Evolutionary conservation across 176 grass and related monocot genomes (phyloP), one percentile per base, ranked within the genome.

Genomic region (Phoenix roebelenii): DNA sequence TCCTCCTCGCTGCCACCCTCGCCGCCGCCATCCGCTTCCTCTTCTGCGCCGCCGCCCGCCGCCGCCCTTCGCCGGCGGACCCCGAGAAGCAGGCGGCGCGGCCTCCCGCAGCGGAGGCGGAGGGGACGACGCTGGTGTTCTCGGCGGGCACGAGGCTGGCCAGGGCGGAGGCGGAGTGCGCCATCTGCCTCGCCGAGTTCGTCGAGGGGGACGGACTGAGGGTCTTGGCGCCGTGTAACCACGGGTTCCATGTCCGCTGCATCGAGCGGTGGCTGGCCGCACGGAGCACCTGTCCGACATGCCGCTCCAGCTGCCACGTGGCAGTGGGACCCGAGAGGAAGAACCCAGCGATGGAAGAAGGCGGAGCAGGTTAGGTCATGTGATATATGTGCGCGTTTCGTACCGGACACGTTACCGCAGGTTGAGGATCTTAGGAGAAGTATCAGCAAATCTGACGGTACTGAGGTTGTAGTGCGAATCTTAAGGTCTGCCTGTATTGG

Each of bases 181-280:
- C 77, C 4, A 74, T 80, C 24, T 80, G 77, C 72, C 52, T 80
- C 22, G 55, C 77, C 2, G 77, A 80, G 63, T 80, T 80, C 48
- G 70, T 3, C 20, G 58, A 80, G 18, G 77, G 77, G 4, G 77
- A 80, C 28, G 88, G 79, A 1, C 83, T 86, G 58, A 76, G 16
- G 35, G 39, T 91, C 60, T 59, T 72, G 3, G 60, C 80, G 7
- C 88, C 71, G 60, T 91, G 88, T 59, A 68, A 30, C 7, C 88
- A 91, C 64, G 83, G 73, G 44, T 86, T 91, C 79, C 88, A 86
- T 52, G 83, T 79, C 7, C 19, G 16, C 49, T 91, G 88, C 63
- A 65, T 91, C 71, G 88, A 91, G 30, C 48, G 76, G 72, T 91
- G 88, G 88, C 82, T 91, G 49, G 7, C 2, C 7, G 55, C 56